Evolutionary conservation across 73 alveolate genomes (phyloP).

Genomic region (Paramecium octaurelia): DNA sequence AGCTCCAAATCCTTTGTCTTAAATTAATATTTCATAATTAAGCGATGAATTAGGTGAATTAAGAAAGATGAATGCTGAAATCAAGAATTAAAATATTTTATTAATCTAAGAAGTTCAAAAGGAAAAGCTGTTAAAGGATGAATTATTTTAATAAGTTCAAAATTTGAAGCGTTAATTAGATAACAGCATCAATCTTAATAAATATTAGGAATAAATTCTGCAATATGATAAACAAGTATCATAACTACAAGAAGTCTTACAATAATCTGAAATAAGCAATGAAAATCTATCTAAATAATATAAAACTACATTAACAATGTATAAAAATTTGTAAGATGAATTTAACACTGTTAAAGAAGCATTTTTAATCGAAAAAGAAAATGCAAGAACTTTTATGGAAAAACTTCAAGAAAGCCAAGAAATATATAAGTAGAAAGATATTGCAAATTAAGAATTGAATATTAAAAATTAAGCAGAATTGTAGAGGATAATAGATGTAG

Average conservation of each 20-base stretch:
- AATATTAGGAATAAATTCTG: neutral
- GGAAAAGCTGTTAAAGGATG: neutral
- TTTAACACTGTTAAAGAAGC: neutral
- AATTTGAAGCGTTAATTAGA: neutral
- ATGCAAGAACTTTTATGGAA: neutral
- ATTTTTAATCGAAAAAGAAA: neutral
- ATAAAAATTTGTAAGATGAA: neutral
- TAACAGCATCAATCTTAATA: neutral
- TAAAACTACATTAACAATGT: neutral
- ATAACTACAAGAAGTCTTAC: neutral
- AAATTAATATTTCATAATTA: neutral
- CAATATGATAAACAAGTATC: neutral
- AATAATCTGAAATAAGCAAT: neutral
- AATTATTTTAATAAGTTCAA: neutral
- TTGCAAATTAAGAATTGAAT: neutral
- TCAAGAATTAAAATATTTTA: neutral
- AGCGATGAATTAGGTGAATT: neutral
- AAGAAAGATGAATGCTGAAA: neutral
- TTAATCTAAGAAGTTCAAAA: neutral
- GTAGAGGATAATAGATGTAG: neutral
- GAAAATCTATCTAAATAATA: neutral
- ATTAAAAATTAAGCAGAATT: neutral
- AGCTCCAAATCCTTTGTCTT: neutral
- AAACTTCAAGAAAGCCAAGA: neutral
- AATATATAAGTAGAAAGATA: neutral